Evolutionary conservation across 306 rosid genomes (phyloP).

Genomic region (Boehmeria nivea): DNA sequence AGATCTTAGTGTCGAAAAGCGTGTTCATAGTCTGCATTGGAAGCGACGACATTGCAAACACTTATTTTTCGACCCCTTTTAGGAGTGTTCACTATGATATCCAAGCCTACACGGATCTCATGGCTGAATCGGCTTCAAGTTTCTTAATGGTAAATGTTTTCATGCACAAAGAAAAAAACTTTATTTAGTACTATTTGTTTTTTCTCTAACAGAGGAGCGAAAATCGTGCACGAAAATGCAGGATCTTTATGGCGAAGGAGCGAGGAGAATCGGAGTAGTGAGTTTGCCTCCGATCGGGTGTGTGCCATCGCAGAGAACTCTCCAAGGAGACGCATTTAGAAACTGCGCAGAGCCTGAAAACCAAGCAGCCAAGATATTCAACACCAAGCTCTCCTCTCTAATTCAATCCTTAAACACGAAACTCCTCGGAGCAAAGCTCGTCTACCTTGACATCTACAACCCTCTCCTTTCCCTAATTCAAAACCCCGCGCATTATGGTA

Average conservation of each 20-base stretch:
- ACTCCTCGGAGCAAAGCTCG: slow-evolving; percentile 42
- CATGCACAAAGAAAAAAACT: too few species aligned
- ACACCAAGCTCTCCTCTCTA: slow-evolving; percentile 43
- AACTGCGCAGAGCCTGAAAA: slow-evolving; percentile 39
- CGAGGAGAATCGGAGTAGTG: slow-evolving; percentile 50
- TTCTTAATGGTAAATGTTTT: slow-evolving; percentile 47
- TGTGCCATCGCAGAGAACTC: slow-evolving; percentile 57
- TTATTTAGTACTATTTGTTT: too few species aligned
- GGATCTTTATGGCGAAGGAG: slow-evolving; percentile 61
- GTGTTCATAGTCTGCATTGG: slow-evolving; percentile 41
- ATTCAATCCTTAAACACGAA: slow-evolving; percentile 22
- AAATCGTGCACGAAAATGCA: too few species aligned
- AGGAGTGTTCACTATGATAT: slow-evolving; percentile 35
- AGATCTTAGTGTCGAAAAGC: slow-evolving; percentile 41
- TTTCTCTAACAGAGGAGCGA: not conserved
- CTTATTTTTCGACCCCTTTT: slow-evolving; percentile 29
- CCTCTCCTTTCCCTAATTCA: slow-evolving; percentile 30
- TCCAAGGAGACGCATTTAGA: slow-evolving; percentile 33
- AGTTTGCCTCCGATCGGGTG: slow-evolving; percentile 50
- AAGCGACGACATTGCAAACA: slow-evolving; percentile 61
- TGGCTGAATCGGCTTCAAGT: slow-evolving; percentile 41
- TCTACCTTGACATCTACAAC: slow-evolving; percentile 48
- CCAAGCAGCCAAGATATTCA: slow-evolving; percentile 49
- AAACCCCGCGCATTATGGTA: slow-evolving; percentile 48
- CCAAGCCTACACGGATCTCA: slow-evolving; percentile 43